Evolutionary conservation across 179 eudicot species (phyloP), one percentile per base, ranked within the genome.

Genomic region (Vitellaria paradoxa): DNA sequence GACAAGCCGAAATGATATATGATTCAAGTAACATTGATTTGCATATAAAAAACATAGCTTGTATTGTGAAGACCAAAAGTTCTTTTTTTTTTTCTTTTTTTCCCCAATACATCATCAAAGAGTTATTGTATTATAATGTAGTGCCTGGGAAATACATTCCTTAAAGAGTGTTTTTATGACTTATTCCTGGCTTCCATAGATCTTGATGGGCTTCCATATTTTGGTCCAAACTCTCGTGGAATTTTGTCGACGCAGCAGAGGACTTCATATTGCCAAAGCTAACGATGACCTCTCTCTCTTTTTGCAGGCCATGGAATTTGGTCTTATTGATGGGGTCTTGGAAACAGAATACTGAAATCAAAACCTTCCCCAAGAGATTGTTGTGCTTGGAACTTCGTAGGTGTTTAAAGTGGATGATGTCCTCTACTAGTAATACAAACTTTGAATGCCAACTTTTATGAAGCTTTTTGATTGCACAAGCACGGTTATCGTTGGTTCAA

Each of bases 281-380:
- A 61, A 21, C 17, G 5, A 61, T 20, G 20, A 20, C 21, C 3
- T 6, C 20, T 11, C 46, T 23, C 17, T 26, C 17, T 30, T 17
- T 49, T 78, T 85, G 89, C 87, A 91, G 98, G 97, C 94, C 14
- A 85, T 91, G 89, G 98, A 93, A 66, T 90, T 93, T 72, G 98
- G 98, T 59, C 92, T 93, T 24, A 81, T 92, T 76, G 97, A 93
- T 74, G 97, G 95, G 50, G 77, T 90, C 52, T 76, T 90, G 77
- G 97, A 89, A 88, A 93, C 95, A 14, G 92, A 91, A 70, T 90
- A 89, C 83, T 93, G 77, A 46, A 62, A 45, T 70, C 46, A 42
- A 20, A 17, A 3, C 15, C 61, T 6, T 5, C 6, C 30, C 1
- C 12, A 30, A 9, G 17, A 23, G 65, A 50, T 50, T 21, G 13